Percentiles rank a stretch among this genome's conserved stretches.
Evolutionary conservation across 305 asterid species (phyloP).

Genomic region (Solanum chacoense): DNA sequence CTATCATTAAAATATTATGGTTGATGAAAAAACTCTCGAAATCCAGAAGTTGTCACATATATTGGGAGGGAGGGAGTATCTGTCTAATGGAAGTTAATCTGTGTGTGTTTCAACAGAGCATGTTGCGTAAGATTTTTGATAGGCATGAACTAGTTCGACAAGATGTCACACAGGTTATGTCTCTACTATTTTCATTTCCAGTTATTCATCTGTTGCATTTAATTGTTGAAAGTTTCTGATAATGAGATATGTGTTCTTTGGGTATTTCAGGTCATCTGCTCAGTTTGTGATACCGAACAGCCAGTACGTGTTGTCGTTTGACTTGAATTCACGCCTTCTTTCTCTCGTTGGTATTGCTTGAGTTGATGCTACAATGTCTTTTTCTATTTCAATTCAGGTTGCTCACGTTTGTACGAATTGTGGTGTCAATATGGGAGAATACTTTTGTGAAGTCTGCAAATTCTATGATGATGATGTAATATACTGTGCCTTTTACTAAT

Average conservation of each 20-base stretch:
- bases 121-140: conserved; percentile 50
- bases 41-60: neutral
- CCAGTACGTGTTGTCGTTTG: conserved; percentile 42
- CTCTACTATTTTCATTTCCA: neutral
- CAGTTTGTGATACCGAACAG: conserved; percentile 94
- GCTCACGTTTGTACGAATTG: conserved; percentile 75
- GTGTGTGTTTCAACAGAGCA: conserved; percentile 35
- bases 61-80: neutral
- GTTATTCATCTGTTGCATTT: neutral
- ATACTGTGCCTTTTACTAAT: neutral
- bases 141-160: conserved; percentile 69
- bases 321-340: neutral
- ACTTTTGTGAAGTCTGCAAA: conserved; percentile 78
- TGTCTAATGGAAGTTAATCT: neutral
- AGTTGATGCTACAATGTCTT: neutral
- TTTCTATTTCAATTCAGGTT: conserved; percentile 33
- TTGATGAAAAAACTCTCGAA: neutral
- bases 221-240: neutral
- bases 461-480: conserved; percentile 93
- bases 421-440: conserved; percentile 96
- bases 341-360: neutral
- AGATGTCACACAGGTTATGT: conserved; percentile 78
- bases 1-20: neutral
- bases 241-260: neutral
- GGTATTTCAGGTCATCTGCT: conserved; percentile 69